Base-by-base conservation (phyloP, 805 yeast species). In the Wickerhamiella occidentalis region DNA sequence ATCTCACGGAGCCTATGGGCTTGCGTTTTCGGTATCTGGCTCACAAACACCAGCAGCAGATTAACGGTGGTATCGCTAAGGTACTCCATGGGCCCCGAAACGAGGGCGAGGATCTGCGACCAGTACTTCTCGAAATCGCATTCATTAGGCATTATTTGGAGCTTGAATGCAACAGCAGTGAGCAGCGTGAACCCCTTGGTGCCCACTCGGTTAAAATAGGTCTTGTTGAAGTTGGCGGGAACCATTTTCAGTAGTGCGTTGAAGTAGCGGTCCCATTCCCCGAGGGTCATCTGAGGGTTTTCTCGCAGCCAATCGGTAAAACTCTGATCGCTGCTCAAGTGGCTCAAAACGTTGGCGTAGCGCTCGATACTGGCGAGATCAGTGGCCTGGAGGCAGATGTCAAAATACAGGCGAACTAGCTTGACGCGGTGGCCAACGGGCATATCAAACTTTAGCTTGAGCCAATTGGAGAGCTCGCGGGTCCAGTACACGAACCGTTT, bases 401-500 rank as follows among this genome's bases (percentile, higher is more conserved):
- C 76, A 58, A 78, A 87, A 61, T 77, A 88, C 1, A 85, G 83
- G 49, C 70, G 69, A 0, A 85, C 78, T 38, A 90, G 69, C 1
- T 76, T 67, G 19, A 78, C 71, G 48, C 87, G 73, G 43, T 80
- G 64, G 1, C 70, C 55, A 11, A 85, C 57, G 0, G 98, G 96
- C 68, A 90, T 72, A 47, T 82, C 82, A 58, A 82, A 78, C 57
- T 85, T 84, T 78, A 82, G 80, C 56, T 75, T 76, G 48, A 86
- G 63, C 76, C 95, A 82, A 37, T 82, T 80, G 46, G 77, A 74
- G 54, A 90, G 71, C 62, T 87, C 96, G 48, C 82, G 79, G 0
- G 96, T 82, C 95, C 96, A 88, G 51, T 82, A 84, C 48, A 80
- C 74, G 6, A 86, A 81, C 41, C 80, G 74, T 6, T 83, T 78